Percentiles rank a stretch among this genome's conserved stretches.
These are phyloP conservation scores for Arxiozyma slooffiae DNA, from an alignment of 1,139 yeast species.

Conservation along the genomic window DNA sequence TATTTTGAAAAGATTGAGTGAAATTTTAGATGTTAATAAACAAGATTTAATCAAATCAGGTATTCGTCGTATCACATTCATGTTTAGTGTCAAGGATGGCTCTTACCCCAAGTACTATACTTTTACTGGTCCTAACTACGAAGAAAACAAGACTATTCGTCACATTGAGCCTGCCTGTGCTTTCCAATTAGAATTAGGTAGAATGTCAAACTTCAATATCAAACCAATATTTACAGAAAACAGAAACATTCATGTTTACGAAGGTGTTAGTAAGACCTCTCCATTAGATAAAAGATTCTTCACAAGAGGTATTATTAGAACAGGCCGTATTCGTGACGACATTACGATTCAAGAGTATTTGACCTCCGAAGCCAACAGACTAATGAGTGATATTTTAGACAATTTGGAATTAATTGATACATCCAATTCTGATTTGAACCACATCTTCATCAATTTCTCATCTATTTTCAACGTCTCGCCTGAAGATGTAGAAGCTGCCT, in stretches of 20 bases:
- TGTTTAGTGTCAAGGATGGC: slow-evolving; percentile 75
- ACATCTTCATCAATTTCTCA: slow-evolving; percentile 90
- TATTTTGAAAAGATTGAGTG: slow-evolving; percentile 51
- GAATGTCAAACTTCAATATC: slow-evolving; percentile 88
- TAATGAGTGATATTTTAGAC: slow-evolving; percentile 91
- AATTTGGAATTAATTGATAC: slow-evolving; percentile 92
- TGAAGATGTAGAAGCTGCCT: slow-evolving; percentile 93
- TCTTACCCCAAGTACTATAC: slow-evolving; percentile 92
- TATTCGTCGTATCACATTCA: slow-evolving; percentile 87
- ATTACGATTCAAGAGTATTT: slow-evolving; percentile 87
- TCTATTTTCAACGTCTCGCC: slow-evolving; percentile 91
- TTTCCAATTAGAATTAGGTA: slow-evolving; percentile 88
- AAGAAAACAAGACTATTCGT: slow-evolving; percentile 83
- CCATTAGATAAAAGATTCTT: slow-evolving; percentile 91
- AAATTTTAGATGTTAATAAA: slow-evolving; percentile 56
- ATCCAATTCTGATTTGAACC: slow-evolving; percentile 89
- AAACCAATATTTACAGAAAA: slow-evolving; percentile 93
- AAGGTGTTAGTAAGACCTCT: slow-evolving; percentile 90
- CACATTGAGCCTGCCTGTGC: slow-evolving; percentile 98
- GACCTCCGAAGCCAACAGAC: slow-evolving; percentile 90
- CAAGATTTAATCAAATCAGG: slow-evolving; percentile 62
- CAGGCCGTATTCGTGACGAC: slow-evolving; percentile 88
- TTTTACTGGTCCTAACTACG: slow-evolving; percentile 77
- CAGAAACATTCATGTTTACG: slow-evolving; percentile 94
- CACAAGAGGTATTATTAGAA: slow-evolving; percentile 93